These are phyloP conservation scores for Asterionellopsis glacialis DNA, from an alignment of 108 stramenopile genomes.

Conservation along the genomic window DNA sequence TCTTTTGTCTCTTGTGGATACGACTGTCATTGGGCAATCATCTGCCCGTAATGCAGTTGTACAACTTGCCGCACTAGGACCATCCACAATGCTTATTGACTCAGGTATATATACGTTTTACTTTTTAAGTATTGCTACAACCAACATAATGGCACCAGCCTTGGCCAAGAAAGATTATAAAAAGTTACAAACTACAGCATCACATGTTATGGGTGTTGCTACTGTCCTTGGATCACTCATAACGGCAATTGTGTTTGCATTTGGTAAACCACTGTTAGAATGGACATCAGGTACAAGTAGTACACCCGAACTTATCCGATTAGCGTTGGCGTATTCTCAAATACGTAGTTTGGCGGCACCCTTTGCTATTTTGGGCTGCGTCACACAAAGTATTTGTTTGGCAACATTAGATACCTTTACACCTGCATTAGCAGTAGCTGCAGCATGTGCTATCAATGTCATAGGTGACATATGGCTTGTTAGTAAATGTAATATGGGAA, in stretches of 20 bases:
- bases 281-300: constrained; percentile 43
- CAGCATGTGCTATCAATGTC: constrained; percentile 65
- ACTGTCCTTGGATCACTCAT: constrained; percentile 45
- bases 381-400: constrained; percentile 74
- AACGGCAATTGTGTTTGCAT: constrained; percentile 28
- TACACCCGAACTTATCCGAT: constrained; percentile 26
- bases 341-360: constrained; percentile 70
- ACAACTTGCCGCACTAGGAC: constrained; percentile 91
- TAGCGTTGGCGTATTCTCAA: constrained; percentile 57
- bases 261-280: constrained; percentile 38
- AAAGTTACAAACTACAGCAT: constrained; percentile 36
- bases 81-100: constrained; percentile 90
- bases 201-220: constrained; percentile 68
- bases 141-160: constrained; percentile 78
- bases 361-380: constrained; percentile 59
- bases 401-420: constrained; percentile 71
- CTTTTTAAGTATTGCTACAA: constrained; percentile 91
- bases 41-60: constrained; percentile 20
- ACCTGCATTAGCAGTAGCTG: constrained; percentile 71
- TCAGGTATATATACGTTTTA: constrained; percentile 69
- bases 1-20: constrained; percentile 89
- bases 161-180: constrained; percentile 45
- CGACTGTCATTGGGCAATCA: constrained; percentile 76
- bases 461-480: constrained; percentile 67
- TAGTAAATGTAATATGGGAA: constrained; percentile 41